Evolutionary conservation across 805 yeast species (phyloP).

Genomic region (Martiniozyma abietophila): DNA sequence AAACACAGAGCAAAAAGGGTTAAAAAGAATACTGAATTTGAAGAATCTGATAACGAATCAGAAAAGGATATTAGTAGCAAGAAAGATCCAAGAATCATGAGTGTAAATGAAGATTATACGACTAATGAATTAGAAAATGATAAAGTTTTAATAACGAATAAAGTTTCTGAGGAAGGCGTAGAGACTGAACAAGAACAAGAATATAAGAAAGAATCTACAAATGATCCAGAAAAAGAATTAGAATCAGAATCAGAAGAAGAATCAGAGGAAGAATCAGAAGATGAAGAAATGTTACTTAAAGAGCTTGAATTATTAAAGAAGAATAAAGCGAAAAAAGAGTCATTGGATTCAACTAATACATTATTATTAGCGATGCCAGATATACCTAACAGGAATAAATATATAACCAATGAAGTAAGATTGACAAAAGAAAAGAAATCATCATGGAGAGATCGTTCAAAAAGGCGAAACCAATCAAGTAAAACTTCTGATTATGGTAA

Average conservation of each 20-base stretch:
- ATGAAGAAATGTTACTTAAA: conserved; percentile 39
- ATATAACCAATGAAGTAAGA: neutral
- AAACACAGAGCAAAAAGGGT: conserved; percentile 32
- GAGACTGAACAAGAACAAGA: conserved; percentile 31
- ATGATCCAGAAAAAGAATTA: conserved; percentile 12
- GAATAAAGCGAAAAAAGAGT: conserved; percentile 19
- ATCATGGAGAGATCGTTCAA: conserved; percentile 12
- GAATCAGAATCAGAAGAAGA: conserved; percentile 19
- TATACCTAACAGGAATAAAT: no score
- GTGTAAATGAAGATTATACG: neutral
- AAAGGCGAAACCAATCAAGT: conserved; percentile 1
- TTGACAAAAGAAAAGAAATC: conserved; percentile 2
- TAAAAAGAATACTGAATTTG: conserved; percentile 19
- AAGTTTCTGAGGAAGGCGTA: neutral
- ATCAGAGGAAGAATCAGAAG: conserved; percentile 36
- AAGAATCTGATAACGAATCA: conserved; percentile 38
- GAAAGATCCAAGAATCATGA: neutral
- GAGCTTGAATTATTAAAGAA: conserved; percentile 32
- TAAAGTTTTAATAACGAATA: neutral
- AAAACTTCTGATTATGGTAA: conserved; percentile 18
- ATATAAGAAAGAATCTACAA: conserved; percentile 16
- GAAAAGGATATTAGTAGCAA: conserved; percentile 25
- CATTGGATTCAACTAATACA: conserved; percentile 20
- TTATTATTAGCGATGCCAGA: no score
- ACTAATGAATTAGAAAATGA: neutral